Evolutionary conservation across 345 rosid genomes (phyloP).

Genomic region (Pistacia vera): DNA sequence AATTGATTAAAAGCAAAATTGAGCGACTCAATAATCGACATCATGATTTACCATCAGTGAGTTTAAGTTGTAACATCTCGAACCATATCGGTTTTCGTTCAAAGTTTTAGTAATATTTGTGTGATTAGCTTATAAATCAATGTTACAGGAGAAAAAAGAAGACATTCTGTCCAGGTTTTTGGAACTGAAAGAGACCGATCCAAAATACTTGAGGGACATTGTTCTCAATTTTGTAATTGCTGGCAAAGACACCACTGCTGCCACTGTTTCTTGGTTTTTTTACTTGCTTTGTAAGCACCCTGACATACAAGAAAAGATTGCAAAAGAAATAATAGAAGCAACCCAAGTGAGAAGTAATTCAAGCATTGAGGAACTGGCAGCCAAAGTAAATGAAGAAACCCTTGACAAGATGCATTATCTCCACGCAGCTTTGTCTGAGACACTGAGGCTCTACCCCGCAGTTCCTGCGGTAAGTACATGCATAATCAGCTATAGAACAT

Average conservation of each 20-base stretch:
- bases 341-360: slow-evolving; percentile 6
- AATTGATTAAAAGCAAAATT: too few relatives aligned
- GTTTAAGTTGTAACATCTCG: not conserved
- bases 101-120: not conserved
- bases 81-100: not conserved
- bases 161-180: slow-evolving; percentile 35
- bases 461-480: slow-evolving; percentile 23
- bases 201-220: slow-evolving; percentile 31
- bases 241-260: slow-evolving; percentile 30
- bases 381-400: slow-evolving; percentile 16
- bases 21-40: too few relatives aligned
- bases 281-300: slow-evolving; percentile 37
- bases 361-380: slow-evolving; percentile 14
- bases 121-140: not conserved
- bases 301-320: slow-evolving; percentile 21
- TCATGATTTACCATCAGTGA: too few relatives aligned
- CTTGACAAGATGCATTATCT: slow-evolving; percentile 33
- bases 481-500: not conserved
- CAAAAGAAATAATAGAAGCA: slow-evolving; percentile 19
- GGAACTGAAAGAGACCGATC: slow-evolving; percentile 18
- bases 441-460: slow-evolving; percentile 35
- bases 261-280: slow-evolving; percentile 30
- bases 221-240: slow-evolving; percentile 33
- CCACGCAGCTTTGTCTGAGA: slow-evolving; percentile 36
- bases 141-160: slow-evolving; percentile 11